Percentiles rank a stretch among this genome's conserved stretches.
These are phyloP conservation scores for Pseudogymnoascus sp. DNA, from an alignment of 2,329 filamentous ascomycete species.

Conservation along the genomic window DNA sequence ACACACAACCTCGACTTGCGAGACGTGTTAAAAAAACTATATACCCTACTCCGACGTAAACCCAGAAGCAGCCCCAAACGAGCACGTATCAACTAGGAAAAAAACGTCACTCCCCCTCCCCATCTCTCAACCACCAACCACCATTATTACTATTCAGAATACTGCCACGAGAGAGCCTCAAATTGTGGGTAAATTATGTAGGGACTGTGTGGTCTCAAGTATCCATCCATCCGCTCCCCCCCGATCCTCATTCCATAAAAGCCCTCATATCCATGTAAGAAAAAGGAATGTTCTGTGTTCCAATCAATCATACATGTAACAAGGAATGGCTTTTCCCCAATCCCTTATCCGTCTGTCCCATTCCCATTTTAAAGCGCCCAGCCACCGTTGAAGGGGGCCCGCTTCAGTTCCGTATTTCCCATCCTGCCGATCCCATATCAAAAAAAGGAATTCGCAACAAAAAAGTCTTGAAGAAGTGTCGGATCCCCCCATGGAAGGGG, in stretches of 20 bases:
- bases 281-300: neutral
- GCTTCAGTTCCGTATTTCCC: neutral
- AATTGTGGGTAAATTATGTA: slow-evolving; percentile 4
- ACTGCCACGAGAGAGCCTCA: slow-evolving; percentile 10
- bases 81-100: neutral
- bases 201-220: slow-evolving; percentile 9
- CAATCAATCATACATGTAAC: slow-evolving; percentile 3
- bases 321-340: neutral
- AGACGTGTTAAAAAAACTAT: neutral
- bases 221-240: neutral
- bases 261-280: neutral
- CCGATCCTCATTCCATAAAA: neutral
- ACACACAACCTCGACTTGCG: neutral
- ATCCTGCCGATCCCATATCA: slow-evolving; percentile 2
- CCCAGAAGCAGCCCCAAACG: neutral
- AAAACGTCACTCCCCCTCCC: neutral
- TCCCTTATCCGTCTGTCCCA: neutral
- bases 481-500: neutral
- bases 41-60: slow-evolving; percentile 7
- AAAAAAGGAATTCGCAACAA: slow-evolving; percentile 6
- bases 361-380: slow-evolving; percentile 10
- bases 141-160: slow-evolving; percentile 8
- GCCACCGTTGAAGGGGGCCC: slow-evolving; percentile 5
- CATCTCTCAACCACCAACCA: neutral
- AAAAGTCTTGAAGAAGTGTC: slow-evolving; percentile 2